These are phyloP conservation scores for Coniella vitis DNA, from an alignment of 2,329 filamentous ascomycete species.

Conservation along the genomic window DNA sequence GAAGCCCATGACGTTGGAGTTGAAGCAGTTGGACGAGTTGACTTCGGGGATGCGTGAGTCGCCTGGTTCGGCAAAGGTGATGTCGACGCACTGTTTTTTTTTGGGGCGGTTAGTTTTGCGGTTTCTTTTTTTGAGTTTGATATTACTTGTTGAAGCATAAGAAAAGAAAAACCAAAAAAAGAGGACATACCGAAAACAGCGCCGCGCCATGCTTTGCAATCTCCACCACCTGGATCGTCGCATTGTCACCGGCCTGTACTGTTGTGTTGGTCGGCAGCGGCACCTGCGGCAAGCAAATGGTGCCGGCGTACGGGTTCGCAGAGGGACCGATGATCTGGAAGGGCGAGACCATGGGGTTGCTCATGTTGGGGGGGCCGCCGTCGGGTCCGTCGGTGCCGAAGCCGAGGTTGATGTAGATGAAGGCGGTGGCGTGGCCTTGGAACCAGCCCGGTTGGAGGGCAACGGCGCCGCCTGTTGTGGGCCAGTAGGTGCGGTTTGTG, in stretches of 20 bases:
- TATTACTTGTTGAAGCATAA: background rate
- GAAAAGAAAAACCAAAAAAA: background rate
- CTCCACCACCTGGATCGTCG: conserved; percentile 86
- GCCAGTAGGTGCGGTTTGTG: conserved; percentile 87
- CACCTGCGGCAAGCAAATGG: conserved; percentile 84
- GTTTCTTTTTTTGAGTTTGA: too few species aligned
- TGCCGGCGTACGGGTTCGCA: conserved; percentile 80
- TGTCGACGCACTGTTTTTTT: conserved; percentile 77
- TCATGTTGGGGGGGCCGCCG: conserved; percentile 75
- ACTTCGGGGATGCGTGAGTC: conserved; percentile 63
- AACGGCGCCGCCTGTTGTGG: conserved; percentile 77
- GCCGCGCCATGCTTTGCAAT: conserved; percentile 75
- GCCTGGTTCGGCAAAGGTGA: conserved; percentile 76
- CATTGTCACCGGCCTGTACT: conserved; percentile 75
- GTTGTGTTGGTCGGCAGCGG: conserved; percentile 67
- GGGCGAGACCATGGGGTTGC: conserved; percentile 68
- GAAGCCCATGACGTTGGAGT: conserved; percentile 72
- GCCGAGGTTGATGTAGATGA: conserved; percentile 88
- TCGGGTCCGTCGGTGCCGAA: conserved; percentile 62
- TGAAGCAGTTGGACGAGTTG: conserved; percentile 80
- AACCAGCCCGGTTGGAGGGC: conserved; percentile 95
- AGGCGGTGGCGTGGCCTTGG: conserved; percentile 73
- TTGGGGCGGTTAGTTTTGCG: too few species aligned
- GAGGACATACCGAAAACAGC: conserved; percentile 63
- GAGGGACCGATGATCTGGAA: conserved; percentile 79